Conservation (phyloP, 2,329 filamentous ascomycete genomes). For the Rutstroemia sp. region DNA sequence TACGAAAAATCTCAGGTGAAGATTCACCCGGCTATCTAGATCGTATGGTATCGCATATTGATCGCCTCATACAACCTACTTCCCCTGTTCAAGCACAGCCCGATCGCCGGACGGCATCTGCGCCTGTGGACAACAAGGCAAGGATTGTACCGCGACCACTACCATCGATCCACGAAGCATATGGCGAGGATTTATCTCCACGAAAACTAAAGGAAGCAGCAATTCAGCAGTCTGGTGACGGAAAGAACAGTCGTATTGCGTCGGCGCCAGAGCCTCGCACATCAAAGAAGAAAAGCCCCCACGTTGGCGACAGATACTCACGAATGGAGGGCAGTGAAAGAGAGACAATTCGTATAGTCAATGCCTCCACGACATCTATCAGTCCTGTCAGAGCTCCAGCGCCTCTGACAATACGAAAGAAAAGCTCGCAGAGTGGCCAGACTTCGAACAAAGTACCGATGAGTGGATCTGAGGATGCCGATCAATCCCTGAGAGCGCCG, state of each 20-base stretch:
- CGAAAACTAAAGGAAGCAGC: constrained; percentile 10
- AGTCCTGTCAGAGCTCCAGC: constrained; percentile 27
- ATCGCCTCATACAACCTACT: constrained; percentile 44
- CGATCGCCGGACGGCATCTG: constrained; percentile 38
- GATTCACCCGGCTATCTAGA: constrained; percentile 42
- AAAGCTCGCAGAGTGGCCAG: constrained; percentile 18
- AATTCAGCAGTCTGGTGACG: constrained; percentile 11
- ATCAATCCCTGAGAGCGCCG: constrained; percentile 1
- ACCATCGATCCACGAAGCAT: constrained; percentile 25
- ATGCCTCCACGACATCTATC: constrained; percentile 17
- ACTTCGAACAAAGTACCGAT: neutral
- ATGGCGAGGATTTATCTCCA: constrained; percentile 19
- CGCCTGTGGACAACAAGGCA: constrained; percentile 30
- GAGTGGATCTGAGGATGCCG: neutral
- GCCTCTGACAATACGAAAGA: constrained; percentile 28
- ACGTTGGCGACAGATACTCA: constrained; percentile 10
- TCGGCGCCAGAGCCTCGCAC: constrained; percentile 27
- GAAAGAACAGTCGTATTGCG: constrained; percentile 20
- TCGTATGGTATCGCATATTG: constrained; percentile 52
- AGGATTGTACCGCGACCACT: constrained; percentile 11
- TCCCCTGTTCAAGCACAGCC: constrained; percentile 12
- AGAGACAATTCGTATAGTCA: constrained; percentile 26
- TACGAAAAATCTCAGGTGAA: constrained; percentile 21
- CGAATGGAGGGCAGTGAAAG: neutral
- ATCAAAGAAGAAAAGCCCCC: neutral